A percentile compares a stretch with the other conserved stretches of the same genome.
Conservation (phyloP, 2,329 filamentous ascomycete genomes). For the Exophiala lecanii-corni region DNA sequence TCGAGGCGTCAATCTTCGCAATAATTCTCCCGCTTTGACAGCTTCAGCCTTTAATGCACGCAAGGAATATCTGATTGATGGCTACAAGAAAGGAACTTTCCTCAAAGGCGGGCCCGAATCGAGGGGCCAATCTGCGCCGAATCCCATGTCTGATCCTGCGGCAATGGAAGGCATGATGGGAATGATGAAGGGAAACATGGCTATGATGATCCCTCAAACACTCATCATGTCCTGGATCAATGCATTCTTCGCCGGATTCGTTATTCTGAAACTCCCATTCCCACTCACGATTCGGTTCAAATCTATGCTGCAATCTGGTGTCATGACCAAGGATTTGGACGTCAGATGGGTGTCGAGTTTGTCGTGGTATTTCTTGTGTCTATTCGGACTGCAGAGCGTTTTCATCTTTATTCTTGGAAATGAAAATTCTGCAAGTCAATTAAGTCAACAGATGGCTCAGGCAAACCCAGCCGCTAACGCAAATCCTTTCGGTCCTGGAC, state of each 20-base stretch:
- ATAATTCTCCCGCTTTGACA: conserved; percentile 76
- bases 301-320: conserved; percentile 96
- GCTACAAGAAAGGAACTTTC: conserved; percentile 80
- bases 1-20: conserved; percentile 77
- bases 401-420: conserved; percentile 96
- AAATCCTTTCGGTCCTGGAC: conserved; percentile 82
- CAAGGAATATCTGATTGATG: conserved; percentile 73
- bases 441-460: conserved; percentile 75
- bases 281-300: conserved; percentile 98
- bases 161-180: conserved; percentile 99
- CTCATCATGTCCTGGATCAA: conserved; percentile 99
- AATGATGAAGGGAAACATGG: conserved; percentile 99
- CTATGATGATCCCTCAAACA: conserved; percentile 98
- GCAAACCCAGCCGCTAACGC: conserved; percentile 63
- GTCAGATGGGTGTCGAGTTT: conserved; percentile 98
- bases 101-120: conserved; percentile 76
- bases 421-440: conserved; percentile 81
- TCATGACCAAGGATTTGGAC: conserved; percentile 92
- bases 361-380: conserved; percentile 97
- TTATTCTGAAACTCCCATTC: conserved; percentile 97
- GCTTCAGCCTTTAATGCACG: conserved; percentile 71
- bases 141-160: conserved; percentile 90
- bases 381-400: conserved; percentile 93
- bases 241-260: conserved; percentile 96
- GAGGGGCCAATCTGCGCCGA: conserved; percentile 80